Evolutionary conservation across 768 basidiomycete genomes (phyloP).

Genomic region (Agaricus sinodeliciosus): DNA sequence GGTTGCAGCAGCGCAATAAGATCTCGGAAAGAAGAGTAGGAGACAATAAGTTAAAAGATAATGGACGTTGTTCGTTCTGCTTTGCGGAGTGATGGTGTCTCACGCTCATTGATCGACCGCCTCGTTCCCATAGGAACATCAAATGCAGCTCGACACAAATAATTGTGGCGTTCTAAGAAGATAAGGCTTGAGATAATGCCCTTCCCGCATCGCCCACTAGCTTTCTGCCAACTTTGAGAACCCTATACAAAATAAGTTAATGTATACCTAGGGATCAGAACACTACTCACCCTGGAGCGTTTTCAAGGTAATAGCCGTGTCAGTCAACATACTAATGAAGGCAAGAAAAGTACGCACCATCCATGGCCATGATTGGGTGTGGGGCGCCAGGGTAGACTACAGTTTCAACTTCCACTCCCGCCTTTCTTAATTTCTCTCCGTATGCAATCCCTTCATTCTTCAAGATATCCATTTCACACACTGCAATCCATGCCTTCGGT

Average conservation of each 20-base stretch:
- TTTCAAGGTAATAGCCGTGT: background rate
- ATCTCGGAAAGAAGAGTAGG: too few relatives aligned
- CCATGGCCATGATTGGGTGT: conserved; percentile 72
- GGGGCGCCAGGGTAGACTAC: conserved; percentile 59
- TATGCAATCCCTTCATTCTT: conserved; percentile 61
- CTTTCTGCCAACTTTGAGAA: conserved; percentile 8
- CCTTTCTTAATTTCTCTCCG: conserved; percentile 45
- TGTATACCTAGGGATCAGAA: background rate
- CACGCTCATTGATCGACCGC: background rate
- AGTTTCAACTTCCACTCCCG: conserved; percentile 47
- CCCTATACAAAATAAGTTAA: background rate
- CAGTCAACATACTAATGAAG: background rate
- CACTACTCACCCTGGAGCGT: conserved; percentile 2
- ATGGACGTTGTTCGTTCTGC: too few relatives aligned
- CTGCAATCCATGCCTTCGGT: conserved; percentile 56
- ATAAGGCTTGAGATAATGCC: conserved; percentile 4
- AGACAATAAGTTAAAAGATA: too few relatives aligned
- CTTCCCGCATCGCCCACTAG: conserved; percentile 9
- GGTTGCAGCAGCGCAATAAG: too few relatives aligned
- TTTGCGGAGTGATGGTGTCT: background rate
- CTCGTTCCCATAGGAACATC: too few relatives aligned
- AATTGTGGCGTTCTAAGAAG: background rate
- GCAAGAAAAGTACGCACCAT: conserved; percentile 36
- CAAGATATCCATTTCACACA: conserved; percentile 62
- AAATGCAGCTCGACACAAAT: too few relatives aligned